Conservation (phyloP, 208 protist species). For the Endotrypanum monterogeii region DNA sequence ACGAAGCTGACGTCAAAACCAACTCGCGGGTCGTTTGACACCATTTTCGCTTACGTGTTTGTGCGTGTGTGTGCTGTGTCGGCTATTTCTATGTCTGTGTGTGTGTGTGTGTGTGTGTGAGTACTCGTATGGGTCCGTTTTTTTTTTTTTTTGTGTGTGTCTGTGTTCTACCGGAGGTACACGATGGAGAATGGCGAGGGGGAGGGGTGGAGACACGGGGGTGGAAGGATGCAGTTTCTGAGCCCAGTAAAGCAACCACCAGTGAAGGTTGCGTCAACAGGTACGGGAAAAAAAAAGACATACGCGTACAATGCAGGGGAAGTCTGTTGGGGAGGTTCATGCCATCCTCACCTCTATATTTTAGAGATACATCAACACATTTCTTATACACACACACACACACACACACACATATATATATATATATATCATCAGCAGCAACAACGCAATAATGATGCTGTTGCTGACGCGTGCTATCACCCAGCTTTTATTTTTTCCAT, state of each 20-base stretch:
- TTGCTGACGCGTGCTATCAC: no score
- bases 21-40: slow-evolving; percentile 27
- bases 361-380: no score
- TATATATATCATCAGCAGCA: no score
- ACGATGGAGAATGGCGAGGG: not conserved
- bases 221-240: not conserved
- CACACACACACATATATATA: no score
- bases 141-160: not conserved
- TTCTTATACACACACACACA: not conserved
- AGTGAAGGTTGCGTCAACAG: no score
- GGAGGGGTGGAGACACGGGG: not conserved
- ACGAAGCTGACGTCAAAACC: slow-evolving; percentile 66
- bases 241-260: not conserved
- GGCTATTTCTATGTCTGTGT: not conserved
- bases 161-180: not conserved
- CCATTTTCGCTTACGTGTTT: slow-evolving; percentile 12
- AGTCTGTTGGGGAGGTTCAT: no score
- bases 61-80: not conserved
- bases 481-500: no score
- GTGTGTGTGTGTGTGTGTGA: not conserved
- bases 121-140: not conserved
- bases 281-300: no score
- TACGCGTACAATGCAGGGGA: no score
- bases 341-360: no score
- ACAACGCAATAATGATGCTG: no score